Conservation (phyloP, 2,329 filamentous ascomycete genomes). For the Diaporthe helianthi region DNA sequence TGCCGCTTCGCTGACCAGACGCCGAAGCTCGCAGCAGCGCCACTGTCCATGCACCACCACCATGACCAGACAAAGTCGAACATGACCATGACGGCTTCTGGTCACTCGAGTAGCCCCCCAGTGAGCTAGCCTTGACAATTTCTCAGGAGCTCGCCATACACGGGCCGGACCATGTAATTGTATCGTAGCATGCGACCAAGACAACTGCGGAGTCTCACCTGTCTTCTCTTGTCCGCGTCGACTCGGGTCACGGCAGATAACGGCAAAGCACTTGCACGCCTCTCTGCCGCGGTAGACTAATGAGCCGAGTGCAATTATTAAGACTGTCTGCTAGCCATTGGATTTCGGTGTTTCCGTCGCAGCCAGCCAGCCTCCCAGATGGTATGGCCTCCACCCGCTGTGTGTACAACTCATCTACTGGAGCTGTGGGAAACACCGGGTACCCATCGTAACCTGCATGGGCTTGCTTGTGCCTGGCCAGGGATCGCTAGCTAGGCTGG, state of each 20-base stretch:
- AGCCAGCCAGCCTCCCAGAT: conserved; percentile 9
- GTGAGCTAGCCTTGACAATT: not conserved
- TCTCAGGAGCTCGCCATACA: not conserved
- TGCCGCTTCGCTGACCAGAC: conserved; percentile 23
- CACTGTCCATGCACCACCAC: conserved; percentile 2
- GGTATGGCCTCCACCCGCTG: conserved; percentile 16
- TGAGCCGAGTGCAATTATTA: not conserved
- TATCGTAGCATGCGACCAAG: conserved; percentile 12
- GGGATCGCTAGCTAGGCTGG: conserved; percentile 28
- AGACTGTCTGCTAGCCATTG: conserved; percentile 19
- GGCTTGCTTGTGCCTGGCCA: conserved; percentile 25
- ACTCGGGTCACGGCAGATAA: conserved; percentile 15
- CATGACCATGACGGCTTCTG: not conserved
- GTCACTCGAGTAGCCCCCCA: not conserved
- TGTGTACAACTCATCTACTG: conserved; percentile 3
- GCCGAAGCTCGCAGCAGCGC: conserved; percentile 1
- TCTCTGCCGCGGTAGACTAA: conserved; percentile 1
- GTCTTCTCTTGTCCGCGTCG: conserved; percentile 18
- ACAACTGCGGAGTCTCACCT: conserved; percentile 2
- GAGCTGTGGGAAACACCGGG: conserved; percentile 2
- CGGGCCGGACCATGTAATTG: not conserved
- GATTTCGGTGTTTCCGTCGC: conserved; percentile 12
- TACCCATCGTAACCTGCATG: conserved; percentile 23
- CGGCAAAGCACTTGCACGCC: not conserved
- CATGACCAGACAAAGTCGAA: not conserved